Evolutionary conservation across 768 basidiomycete genomes (phyloP).

Genomic region (Wakefieldia striispora): DNA sequence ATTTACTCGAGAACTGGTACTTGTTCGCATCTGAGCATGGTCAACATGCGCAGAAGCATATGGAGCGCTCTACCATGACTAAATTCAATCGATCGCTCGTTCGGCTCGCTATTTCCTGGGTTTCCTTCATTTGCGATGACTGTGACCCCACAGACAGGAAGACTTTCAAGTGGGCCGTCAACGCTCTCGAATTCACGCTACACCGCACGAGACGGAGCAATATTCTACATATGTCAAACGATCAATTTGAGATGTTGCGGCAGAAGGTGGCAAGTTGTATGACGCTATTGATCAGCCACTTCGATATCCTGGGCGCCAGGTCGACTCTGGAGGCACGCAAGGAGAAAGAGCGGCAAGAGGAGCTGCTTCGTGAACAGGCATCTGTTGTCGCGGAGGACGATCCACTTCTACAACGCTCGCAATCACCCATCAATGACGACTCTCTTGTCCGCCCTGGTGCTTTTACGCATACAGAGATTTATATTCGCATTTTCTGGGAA

Average conservation of each 20-base stretch:
- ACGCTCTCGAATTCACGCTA: slow-evolving; percentile 89
- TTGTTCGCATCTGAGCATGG: slow-evolving; percentile 96
- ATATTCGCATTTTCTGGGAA: slow-evolving; percentile 77
- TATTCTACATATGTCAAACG: slow-evolving; percentile 83
- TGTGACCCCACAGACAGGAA: slow-evolving; percentile 94
- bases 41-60: slow-evolving; percentile 82
- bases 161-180: slow-evolving; percentile 98
- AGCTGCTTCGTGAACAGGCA: slow-evolving; percentile 53
- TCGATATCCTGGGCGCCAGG: slow-evolving; percentile 95
- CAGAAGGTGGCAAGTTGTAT: slow-evolving; percentile 95
- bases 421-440: slow-evolving; percentile 38
- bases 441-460: slow-evolving; percentile 24
- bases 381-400: slow-evolving; percentile 43
- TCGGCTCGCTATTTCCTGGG: slow-evolving; percentile 94
- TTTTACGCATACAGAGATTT: slow-evolving; percentile 54
- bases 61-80: slow-evolving; percentile 68
- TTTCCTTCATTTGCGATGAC: slow-evolving; percentile 97
- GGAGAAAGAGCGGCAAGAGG: slow-evolving; percentile 85
- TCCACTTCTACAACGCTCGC: slow-evolving; percentile 46
- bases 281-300: slow-evolving; percentile 94
- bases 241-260: slow-evolving; percentile 87
- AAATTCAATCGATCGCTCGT: slow-evolving; percentile 85
- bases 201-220: slow-evolving; percentile 84
- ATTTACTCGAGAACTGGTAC: slow-evolving; percentile 92
- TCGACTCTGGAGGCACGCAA: slow-evolving; percentile 84